Evolutionary conservation across 208 protist species (phyloP).

Genomic region (Blechomonas ayalai): DNA sequence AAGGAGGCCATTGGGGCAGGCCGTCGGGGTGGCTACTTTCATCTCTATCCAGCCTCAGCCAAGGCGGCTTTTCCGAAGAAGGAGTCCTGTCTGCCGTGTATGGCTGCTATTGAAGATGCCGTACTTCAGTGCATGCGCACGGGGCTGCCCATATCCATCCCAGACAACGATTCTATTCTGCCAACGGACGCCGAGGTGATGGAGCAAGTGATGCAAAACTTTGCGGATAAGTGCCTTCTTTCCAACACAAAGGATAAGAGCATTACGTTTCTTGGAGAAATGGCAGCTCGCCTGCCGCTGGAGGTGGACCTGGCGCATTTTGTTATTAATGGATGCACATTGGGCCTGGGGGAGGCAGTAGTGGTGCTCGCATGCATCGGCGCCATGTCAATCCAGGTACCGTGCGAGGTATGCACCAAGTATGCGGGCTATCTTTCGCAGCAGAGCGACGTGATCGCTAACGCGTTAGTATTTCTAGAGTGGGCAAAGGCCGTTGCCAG

Average conservation of each 20-base stretch:
- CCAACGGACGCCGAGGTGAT: slow-evolving; percentile 47
- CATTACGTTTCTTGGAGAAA: slow-evolving; percentile 82
- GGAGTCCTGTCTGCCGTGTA: slow-evolving; percentile 14
- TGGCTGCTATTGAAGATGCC: slow-evolving; percentile 61
- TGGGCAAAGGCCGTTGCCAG: slow-evolving; percentile 46
- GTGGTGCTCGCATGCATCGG: slow-evolving; percentile 53
- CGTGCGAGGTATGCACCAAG: slow-evolving; percentile 43
- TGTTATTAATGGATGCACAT: slow-evolving; percentile 61
- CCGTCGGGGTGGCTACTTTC: slow-evolving; percentile 57
- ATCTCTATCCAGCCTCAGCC: slow-evolving; percentile 55
- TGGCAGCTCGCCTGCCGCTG: slow-evolving; percentile 62
- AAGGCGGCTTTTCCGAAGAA: slow-evolving; percentile 32
- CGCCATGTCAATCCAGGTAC: slow-evolving; percentile 42
- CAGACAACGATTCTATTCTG: slow-evolving; percentile 20
- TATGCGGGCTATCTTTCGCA: slow-evolving; percentile 51
- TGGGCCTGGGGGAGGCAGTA: slow-evolving; percentile 72
- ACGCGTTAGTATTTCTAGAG: slow-evolving; percentile 71
- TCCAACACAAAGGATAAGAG: slow-evolving; percentile 26
- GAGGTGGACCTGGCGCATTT: slow-evolving; percentile 66
- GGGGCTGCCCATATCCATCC: slow-evolving; percentile 37
- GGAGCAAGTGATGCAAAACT: slow-evolving; percentile 53
- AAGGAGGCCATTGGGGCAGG: slow-evolving; percentile 24
- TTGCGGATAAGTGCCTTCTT: slow-evolving; percentile 76
- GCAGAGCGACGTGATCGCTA: slow-evolving; percentile 79
- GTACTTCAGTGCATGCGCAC: slow-evolving; percentile 70